Conservation (phyloP, 2,329 filamentous ascomycete species). For the Magnaporthiopsis poae region DNA sequence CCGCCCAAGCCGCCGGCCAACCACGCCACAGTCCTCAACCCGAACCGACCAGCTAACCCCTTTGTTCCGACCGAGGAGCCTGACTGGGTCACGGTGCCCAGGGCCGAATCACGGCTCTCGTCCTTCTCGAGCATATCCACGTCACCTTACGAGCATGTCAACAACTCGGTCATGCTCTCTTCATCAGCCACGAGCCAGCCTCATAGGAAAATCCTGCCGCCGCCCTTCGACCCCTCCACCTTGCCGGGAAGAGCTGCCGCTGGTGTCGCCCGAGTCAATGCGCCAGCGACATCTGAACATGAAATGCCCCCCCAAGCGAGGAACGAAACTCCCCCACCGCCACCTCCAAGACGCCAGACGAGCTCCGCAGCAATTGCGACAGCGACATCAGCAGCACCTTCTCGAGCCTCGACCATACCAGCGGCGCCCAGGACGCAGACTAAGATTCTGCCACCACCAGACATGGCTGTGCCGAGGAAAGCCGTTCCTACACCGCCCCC, state of each 20-base stretch:
- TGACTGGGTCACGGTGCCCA: conserved; percentile 68
- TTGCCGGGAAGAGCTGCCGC: conserved; percentile 26
- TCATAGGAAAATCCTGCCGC: conserved; percentile 39
- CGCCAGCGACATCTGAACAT: not conserved
- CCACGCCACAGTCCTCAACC: conserved; percentile 57
- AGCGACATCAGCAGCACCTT: conserved; percentile 10
- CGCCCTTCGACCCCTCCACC: conserved; percentile 36
- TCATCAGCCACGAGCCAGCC: conserved; percentile 34
- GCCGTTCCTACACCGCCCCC: conserved; percentile 9
- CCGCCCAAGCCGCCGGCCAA: conserved; percentile 46
- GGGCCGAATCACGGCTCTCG: conserved; percentile 42
- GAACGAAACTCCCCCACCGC: conserved; percentile 33
- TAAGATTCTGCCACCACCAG: conserved; percentile 7
- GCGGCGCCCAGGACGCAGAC: conserved; percentile 29
- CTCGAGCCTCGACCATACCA: conserved; percentile 23
- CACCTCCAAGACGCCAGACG: conserved; percentile 19
- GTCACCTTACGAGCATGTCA: conserved; percentile 50
- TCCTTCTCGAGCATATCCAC: conserved; percentile 48
- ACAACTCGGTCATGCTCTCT: conserved; percentile 37
- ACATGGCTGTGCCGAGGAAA: not conserved
- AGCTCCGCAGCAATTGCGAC: conserved; percentile 2
- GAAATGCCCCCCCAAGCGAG: conserved; percentile 12
- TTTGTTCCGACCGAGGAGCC: conserved; percentile 64
- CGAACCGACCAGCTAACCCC: conserved; percentile 67
- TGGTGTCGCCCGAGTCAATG: conserved; percentile 29